Evolutionary conservation across 345 rosid genomes (phyloP).

Genomic region (Erysimum cheiranthoides): DNA sequence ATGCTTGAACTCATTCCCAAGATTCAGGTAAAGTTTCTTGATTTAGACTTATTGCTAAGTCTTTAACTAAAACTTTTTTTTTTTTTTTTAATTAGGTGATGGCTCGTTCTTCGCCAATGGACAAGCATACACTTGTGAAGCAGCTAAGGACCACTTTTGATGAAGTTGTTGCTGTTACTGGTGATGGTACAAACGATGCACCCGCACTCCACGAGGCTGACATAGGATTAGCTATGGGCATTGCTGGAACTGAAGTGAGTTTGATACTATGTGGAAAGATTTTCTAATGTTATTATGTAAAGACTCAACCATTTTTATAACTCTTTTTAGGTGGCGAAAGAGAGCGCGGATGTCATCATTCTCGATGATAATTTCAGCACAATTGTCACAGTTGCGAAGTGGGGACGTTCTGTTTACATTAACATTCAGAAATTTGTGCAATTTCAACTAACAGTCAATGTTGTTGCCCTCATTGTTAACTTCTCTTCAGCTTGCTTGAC

Average conservation of each 20-base stretch:
- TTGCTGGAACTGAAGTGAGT: slow-evolving; percentile 90
- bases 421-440: slow-evolving; percentile 96
- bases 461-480: slow-evolving; percentile 84
- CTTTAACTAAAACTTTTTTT: too few relatives aligned
- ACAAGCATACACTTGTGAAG: slow-evolving; percentile 83
- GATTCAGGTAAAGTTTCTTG: slow-evolving; percentile 65
- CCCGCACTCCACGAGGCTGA: slow-evolving; percentile 97
- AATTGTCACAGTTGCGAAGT: slow-evolving; percentile 88
- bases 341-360: slow-evolving; percentile 93
- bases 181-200: slow-evolving; percentile 97
- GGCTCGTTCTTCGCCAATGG: slow-evolving; percentile 95
- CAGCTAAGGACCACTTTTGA: slow-evolving; percentile 81
- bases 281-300: neutral
- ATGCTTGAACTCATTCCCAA: slow-evolving; percentile 74
- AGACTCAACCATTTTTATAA: neutral
- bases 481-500: slow-evolving; percentile 93
- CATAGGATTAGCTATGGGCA: slow-evolving; percentile 96
- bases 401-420: slow-evolving; percentile 93
- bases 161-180: slow-evolving; percentile 89
- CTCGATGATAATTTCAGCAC: slow-evolving; percentile 94
- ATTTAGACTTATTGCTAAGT: too few relatives aligned
- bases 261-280: neutral
- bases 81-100: slow-evolving; percentile 62
- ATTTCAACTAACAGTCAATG: slow-evolving; percentile 88
- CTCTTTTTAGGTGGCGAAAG: slow-evolving; percentile 75